Evolutionary conservation across 148 eudicot genomes (phyloP), one percentile per base, ranked within the genome.

Genomic region (Amaranthus hypochondriacus): DNA sequence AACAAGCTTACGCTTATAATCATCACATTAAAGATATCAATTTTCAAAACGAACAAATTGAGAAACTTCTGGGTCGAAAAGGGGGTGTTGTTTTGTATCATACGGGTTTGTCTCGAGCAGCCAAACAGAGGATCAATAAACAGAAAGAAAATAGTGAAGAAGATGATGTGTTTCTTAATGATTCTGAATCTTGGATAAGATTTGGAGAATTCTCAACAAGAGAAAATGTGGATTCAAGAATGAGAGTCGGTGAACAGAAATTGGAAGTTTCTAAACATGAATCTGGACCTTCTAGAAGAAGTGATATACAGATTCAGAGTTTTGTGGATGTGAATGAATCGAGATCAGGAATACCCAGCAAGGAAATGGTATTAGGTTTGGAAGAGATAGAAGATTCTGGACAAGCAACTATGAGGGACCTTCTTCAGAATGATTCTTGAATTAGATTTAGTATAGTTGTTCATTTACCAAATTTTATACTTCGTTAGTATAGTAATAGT

Each of bases 271-370:
- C 77, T 3, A 61, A 78, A 68, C 21, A 48, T 48, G 77, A 68
- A 1, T 78, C 69, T 62, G 73, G 64, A 48, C 77, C 77, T 11
- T 73, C 77, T 28, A 62, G 58, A 54, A 69, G 81, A 15, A 78
- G 50, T 56, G 63, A 78, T 61, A 66, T 78, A 51, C 64, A 73
- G 71, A 69, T 73, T 69, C 67, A 73, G 63, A 67, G 56, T 67
- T 56, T 14, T 4, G 56, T 56, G 7, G 46, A 78, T 49, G 52
- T 54, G 44, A 39, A 9, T 44, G 44, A 11, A 44, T 53, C 66
- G 47, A 66, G 68, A 4, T 5, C n/a, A 7, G 65, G 53, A 12
- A 79, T 62, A 53, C 57, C 55, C 1, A 73, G 73, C n/a, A 54
- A 55, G 10, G 68, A 14, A 13, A 44, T 47, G 57, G 39, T 28